Evolutionary conservation across 768 basidiomycete genomes (phyloP).

Genomic region (Multifurca ochricompacta): DNA sequence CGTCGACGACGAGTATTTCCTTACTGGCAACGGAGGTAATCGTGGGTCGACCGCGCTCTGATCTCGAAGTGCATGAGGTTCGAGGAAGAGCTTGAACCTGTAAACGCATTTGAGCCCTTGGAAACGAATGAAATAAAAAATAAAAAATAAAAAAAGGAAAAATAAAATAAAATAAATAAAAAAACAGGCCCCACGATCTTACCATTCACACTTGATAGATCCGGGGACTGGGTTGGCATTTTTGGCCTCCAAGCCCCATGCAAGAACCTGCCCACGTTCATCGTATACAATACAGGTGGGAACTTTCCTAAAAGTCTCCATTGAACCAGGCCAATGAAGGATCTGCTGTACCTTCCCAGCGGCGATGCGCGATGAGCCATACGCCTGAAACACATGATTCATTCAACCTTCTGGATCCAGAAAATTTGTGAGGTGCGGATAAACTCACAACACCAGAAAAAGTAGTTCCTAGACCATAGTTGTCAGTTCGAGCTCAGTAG

Average conservation of each 20-base stretch:
- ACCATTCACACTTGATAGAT: slow-evolving; percentile 52
- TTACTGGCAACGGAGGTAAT: slow-evolving; percentile 68
- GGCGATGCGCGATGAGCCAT: slow-evolving; percentile 77
- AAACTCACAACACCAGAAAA: slow-evolving; percentile 80
- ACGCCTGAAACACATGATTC: slow-evolving; percentile 39
- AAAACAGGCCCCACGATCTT: slow-evolving; percentile 15
- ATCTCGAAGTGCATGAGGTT: slow-evolving; percentile 73
- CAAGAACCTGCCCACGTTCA: slow-evolving; percentile 59
- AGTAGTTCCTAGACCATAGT: slow-evolving; percentile 54
- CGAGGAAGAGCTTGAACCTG: slow-evolving; percentile 83
- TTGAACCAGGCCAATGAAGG: slow-evolving; percentile 76
- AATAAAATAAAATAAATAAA: too few relatives aligned
- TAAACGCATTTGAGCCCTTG: background rate
- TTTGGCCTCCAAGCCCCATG: slow-evolving; percentile 87
- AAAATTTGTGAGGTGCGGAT: background rate
- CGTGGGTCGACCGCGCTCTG: slow-evolving; percentile 65
- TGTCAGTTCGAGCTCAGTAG: slow-evolving; percentile 9
- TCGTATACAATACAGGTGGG: slow-evolving; percentile 80
- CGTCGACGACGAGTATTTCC: slow-evolving; percentile 26
- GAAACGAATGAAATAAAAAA: too few relatives aligned
- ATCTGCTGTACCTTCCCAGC: slow-evolving; percentile 78
- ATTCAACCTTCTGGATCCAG: background rate
- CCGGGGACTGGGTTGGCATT: slow-evolving; percentile 61
- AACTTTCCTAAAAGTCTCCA: slow-evolving; percentile 80
- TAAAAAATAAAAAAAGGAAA: too few relatives aligned